These are phyloP conservation scores for Skeletonema menzelii DNA, from an alignment of 108 stramenopile genomes.

Conservation along the genomic window DNA sequence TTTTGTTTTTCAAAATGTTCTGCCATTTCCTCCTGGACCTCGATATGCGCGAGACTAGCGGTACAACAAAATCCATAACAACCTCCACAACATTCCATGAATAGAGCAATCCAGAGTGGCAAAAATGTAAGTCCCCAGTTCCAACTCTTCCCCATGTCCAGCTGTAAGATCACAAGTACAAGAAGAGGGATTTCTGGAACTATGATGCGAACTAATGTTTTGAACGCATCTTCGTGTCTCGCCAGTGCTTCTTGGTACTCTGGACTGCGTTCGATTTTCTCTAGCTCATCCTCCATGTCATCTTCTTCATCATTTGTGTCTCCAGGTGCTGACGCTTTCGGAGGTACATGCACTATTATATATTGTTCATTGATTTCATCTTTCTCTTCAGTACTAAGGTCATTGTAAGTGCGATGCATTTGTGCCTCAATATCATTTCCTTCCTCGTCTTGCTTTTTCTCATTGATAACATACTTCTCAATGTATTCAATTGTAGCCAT, in stretches of 20 bases:
- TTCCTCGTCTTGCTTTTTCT: constrained; percentile 43
- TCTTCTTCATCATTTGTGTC: constrained; percentile 38
- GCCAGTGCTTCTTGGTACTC: constrained; percentile 64
- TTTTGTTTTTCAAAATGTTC: constrained; percentile 34
- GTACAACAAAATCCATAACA: constrained; percentile 59
- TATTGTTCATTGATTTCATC: constrained; percentile 53
- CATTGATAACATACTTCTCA: constrained; percentile 60
- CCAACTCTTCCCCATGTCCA: constrained; percentile 55
- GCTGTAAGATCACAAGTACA: constrained; percentile 62
- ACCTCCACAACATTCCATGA: constrained; percentile 40
- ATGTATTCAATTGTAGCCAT: constrained; percentile 71
- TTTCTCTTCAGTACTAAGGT: constrained; percentile 65
- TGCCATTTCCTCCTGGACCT: constrained; percentile 48
- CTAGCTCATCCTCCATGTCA: constrained; percentile 51
- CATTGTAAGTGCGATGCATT: constrained; percentile 51
- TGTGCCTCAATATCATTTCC: constrained; percentile 41
- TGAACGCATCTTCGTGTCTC: constrained; percentile 42
- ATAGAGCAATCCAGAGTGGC: constrained; percentile 69
- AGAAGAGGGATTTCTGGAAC: constrained; percentile 64
- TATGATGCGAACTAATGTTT: constrained; percentile 40
- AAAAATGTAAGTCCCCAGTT: constrained; percentile 75
- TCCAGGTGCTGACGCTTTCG: constrained; percentile 43
- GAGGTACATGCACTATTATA: constrained; percentile 58
- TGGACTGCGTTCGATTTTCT: constrained; percentile 61
- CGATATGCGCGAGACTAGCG: constrained; percentile 48